phyloP scores from a whole-genome alignment of 2,329 filamentous ascomycete genomes.

The Didymella pinodella region DNA sequence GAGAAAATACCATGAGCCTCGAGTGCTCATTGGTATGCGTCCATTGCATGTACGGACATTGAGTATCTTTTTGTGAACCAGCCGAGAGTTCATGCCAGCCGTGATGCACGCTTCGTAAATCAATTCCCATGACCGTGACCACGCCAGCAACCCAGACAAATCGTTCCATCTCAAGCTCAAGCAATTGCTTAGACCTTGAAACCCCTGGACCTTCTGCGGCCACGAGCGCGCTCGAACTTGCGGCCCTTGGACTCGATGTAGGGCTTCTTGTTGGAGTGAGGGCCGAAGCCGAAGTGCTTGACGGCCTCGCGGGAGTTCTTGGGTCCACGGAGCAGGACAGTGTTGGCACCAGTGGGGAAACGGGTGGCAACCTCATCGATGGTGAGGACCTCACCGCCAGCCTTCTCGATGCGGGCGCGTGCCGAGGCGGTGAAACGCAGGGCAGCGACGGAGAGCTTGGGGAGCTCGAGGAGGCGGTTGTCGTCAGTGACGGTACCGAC shows the following conservation, averaged over 20 bases:
- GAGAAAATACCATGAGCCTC: conserved; percentile 44
- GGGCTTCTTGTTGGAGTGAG: conserved; percentile 99
- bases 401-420: conserved; percentile 89
- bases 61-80: conserved; percentile 50
- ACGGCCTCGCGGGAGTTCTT: conserved; percentile 98
- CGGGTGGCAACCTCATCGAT: conserved; percentile 97
- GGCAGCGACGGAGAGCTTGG: conserved; percentile 92
- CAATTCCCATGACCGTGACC: conserved; percentile 48
- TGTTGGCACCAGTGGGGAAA: conserved; percentile 95
- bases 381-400: conserved; percentile 93
- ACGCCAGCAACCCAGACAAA: conserved; percentile 51
- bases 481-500: conserved; percentile 46
- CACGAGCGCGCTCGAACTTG: conserved; percentile 99
- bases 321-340: conserved; percentile 93
- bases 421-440: conserved; percentile 97
- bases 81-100: conserved; percentile 45
- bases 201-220: conserved; percentile 95
- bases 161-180: conserved; percentile 35
- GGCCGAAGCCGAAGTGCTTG: conserved; percentile 99
- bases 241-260: conserved; percentile 98
- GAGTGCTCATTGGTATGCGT: conserved; percentile 44
- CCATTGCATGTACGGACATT: conserved; percentile 47
- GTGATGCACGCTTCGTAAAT: conserved; percentile 49
- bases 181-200: conserved; percentile 92
- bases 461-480: conserved; percentile 63